phyloP scores from a whole-genome alignment of 2,329 filamentous ascomycete species.

The Fonsecaea erecta region DNA sequence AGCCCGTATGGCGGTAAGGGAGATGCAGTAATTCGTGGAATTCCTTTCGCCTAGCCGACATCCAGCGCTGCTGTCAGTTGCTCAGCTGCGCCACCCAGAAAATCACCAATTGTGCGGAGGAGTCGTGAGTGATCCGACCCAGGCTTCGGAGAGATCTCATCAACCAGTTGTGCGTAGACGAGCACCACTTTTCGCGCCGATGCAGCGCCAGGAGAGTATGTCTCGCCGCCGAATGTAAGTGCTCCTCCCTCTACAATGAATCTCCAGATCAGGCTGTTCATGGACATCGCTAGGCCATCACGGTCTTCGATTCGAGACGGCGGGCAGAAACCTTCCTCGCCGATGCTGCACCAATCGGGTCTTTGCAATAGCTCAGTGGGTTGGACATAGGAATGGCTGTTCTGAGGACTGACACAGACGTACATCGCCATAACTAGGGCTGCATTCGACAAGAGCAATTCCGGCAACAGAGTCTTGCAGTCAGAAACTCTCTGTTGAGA shows the following conservation, averaged over 20 bases:
- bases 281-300: not conserved
- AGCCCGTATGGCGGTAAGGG: no score
- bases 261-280: no score
- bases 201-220: not conserved
- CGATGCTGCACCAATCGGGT: slow-evolving; percentile 10
- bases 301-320: no score
- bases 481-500: slow-evolving; percentile 57
- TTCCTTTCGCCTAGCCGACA: no score
- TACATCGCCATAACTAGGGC: slow-evolving; percentile 16
- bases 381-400: no score
- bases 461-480: slow-evolving; percentile 36
- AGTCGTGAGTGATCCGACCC: slow-evolving; percentile 8
- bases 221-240: slow-evolving; percentile 4
- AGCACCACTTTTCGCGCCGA: slow-evolving; percentile 15
- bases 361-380: not conserved
- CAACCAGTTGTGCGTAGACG: slow-evolving; percentile 15
- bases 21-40: no score
- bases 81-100: no score
- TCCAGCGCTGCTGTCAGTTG: no score
- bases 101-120: slow-evolving; percentile 15
- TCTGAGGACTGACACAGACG: slow-evolving; percentile 9
- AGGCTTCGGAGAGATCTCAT: slow-evolving; percentile 7
- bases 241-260: slow-evolving; percentile 10
- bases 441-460: slow-evolving; percentile 10
- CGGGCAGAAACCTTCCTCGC: slow-evolving; percentile 2